These are phyloP conservation scores for Chalaropsis thielavioides DNA, from an alignment of 2,329 filamentous ascomycete genomes.

Conservation along the genomic window DNA sequence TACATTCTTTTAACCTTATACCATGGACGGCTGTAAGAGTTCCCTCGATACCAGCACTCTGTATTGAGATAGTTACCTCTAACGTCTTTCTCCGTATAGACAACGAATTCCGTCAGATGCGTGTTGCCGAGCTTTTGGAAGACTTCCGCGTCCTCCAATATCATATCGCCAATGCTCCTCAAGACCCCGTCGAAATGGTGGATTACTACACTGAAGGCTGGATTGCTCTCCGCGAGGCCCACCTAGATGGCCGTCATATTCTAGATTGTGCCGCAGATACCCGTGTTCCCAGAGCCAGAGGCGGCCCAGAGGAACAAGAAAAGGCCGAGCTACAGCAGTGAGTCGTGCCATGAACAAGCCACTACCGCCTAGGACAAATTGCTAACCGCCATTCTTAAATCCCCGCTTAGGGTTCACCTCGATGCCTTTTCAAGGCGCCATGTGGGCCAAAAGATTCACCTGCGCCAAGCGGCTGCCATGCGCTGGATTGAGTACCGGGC, in stretches of 20 bases:
- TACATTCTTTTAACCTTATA: neutral
- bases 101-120: constrained; percentile 43
- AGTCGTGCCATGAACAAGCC: neutral
- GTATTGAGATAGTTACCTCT: neutral
- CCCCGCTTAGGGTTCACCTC: constrained; percentile 36
- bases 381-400: neutral
- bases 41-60: neutral
- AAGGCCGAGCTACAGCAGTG: constrained; percentile 12
- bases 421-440: constrained; percentile 48
- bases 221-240: constrained; percentile 46
- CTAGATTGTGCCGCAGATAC: constrained; percentile 50
- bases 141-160: constrained; percentile 50
- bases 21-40: constrained; percentile 23
- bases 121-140: constrained; percentile 46
- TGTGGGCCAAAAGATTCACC: constrained; percentile 49
- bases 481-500: constrained; percentile 43
- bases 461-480: constrained; percentile 45
- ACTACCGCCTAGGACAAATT: neutral
- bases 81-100: constrained; percentile 28
- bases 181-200: constrained; percentile 38
- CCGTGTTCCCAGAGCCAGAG: constrained; percentile 35
- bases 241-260: constrained; percentile 48
- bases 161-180: constrained; percentile 43
- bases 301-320: constrained; percentile 12
- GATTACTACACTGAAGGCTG: constrained; percentile 52